phyloP scores from a whole-genome alignment of 345 rosid genomes.

The Hypericum perforatum region DNA sequence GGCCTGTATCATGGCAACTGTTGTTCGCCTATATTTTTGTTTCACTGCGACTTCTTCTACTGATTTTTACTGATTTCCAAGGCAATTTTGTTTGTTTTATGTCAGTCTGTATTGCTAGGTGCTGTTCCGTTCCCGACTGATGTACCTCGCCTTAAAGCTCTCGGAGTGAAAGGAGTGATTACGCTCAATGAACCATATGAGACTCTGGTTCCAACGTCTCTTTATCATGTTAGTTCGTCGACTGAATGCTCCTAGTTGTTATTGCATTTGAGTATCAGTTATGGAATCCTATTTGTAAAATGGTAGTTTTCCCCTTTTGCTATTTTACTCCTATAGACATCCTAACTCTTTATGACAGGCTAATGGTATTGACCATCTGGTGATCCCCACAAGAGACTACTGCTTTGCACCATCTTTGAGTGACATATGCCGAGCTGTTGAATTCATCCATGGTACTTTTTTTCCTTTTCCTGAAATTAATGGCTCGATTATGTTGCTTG shows the following conservation, averaged over 20 bases:
- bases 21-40: no score
- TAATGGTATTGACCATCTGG: conserved; percentile 73
- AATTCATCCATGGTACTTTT: conserved; percentile 63
- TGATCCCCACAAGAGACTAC: conserved; percentile 94
- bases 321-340: no score
- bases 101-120: conserved; percentile 60
- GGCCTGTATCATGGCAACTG: no score
- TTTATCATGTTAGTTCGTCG: conserved; percentile 44
- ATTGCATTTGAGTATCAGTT: no score
- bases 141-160: conserved; percentile 58
- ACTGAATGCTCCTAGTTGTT: background rate
- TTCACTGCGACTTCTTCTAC: no score
- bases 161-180: conserved; percentile 67
- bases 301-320: background rate
- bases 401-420: conserved; percentile 86
- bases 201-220: conserved; percentile 73
- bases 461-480: background rate
- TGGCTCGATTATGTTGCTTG: background rate
- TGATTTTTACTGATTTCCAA: no score
- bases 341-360: conserved; percentile 32
- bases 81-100: background rate
- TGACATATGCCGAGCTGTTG: conserved; percentile 77
- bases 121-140: conserved; percentile 79
- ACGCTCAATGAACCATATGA: conserved; percentile 76
- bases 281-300: background rate